Conservation (phyloP, 192 early-diverging fungal genomes). For the Geosiphon pyriformis region DNA sequence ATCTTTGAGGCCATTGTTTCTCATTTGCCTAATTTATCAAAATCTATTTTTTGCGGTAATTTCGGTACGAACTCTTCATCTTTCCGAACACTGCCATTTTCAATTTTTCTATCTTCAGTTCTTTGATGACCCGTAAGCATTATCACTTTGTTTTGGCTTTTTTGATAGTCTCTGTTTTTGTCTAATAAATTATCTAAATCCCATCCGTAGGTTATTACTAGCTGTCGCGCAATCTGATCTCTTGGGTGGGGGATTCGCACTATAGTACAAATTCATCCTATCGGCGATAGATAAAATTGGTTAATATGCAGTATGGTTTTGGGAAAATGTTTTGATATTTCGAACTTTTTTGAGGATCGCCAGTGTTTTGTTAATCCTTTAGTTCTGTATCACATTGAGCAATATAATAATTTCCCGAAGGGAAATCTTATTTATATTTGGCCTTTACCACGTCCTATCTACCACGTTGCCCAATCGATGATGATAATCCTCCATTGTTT, state of each 20-base stretch:
- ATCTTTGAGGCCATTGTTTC: neutral
- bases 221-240: conserved; percentile 45
- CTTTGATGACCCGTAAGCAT: conserved; percentile 56
- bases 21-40: neutral
- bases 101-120: conserved; percentile 8
- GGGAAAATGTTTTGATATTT: no score
- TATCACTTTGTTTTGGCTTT: neutral
- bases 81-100: no score
- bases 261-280: neutral
- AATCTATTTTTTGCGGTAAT: no score
- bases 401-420: no score
- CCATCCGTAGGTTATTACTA: conserved; percentile 37
- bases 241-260: conserved; percentile 27
- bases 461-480: neutral
- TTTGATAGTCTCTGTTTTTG: neutral
- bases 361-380: no score
- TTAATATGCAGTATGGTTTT: no score
- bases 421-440: no score
- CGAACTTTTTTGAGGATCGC: no score
- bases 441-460: no score
- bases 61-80: no score
- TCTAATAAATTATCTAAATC: neutral
- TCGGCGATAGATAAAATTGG: neutral
- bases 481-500: neutral
- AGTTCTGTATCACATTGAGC: no score